Conservation (phyloP, 345 rosid species). For the Salix koriyanagi region DNA sequence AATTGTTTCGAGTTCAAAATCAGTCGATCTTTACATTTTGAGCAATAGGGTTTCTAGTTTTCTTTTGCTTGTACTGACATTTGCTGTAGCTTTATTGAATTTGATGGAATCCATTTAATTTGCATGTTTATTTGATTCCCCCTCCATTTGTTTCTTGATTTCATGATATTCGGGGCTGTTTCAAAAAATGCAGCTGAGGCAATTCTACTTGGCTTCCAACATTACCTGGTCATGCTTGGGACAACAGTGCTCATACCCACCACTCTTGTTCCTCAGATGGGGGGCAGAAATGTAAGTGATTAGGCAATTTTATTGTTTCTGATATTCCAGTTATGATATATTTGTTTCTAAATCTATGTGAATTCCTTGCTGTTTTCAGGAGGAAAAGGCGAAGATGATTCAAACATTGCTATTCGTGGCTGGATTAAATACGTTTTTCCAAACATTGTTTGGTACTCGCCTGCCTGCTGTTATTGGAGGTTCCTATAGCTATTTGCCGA, state of each 20-base stretch:
- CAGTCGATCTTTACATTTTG: not conserved
- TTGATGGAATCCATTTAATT: not conserved
- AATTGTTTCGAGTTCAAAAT: not conserved
- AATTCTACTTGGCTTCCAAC: constrained; percentile 87
- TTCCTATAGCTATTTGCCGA: constrained; percentile 75
- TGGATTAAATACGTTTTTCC: constrained; percentile 74
- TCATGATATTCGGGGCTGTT: constrained; percentile 14
- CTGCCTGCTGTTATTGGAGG: constrained; percentile 90
- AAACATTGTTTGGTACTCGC: constrained; percentile 80
- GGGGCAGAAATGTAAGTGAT: constrained; percentile 78
- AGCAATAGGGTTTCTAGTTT: not conserved
- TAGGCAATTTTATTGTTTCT: constrained; percentile 7
- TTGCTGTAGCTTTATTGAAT: not conserved
- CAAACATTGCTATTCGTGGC: constrained; percentile 92
- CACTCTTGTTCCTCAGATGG: constrained; percentile 86
- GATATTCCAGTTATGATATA: not conserved
- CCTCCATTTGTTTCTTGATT: constrained; percentile 4
- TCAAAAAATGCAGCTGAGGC: constrained; percentile 72
- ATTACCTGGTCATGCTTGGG: constrained; percentile 95
- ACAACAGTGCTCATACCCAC: constrained; percentile 86
- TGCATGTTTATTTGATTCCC: not conserved
- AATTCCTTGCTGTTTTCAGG: constrained; percentile 35
- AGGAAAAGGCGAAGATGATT: constrained; percentile 88
- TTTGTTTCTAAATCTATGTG: constrained; percentile 1
- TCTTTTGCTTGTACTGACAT: not conserved